phyloP scores from a whole-genome alignment of 2,329 filamentous ascomycete genomes.

The Exutisphaerella laricina region DNA sequence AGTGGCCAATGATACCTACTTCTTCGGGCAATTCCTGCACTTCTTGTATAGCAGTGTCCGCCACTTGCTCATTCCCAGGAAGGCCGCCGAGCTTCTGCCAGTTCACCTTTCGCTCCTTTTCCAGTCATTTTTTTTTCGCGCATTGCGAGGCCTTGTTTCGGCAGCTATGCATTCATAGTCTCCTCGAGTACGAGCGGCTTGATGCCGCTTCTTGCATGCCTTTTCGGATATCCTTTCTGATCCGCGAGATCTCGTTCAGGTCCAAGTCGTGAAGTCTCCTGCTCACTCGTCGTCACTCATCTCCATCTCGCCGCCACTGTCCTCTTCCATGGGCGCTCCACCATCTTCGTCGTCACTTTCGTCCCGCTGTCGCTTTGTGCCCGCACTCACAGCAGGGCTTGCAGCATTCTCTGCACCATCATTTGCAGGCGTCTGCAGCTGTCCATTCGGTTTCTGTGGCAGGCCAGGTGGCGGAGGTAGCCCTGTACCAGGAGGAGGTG shows the following conservation, averaged over 20 bases:
- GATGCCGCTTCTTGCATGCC: too few relatives aligned
- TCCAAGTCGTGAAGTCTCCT: too few relatives aligned
- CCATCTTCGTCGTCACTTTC: slow-evolving; percentile 36
- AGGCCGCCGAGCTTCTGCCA: background rate
- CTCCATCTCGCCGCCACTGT: slow-evolving; percentile 53
- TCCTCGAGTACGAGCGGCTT: too few relatives aligned
- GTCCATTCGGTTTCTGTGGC: slow-evolving; percentile 26
- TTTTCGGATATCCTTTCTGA: too few relatives aligned
- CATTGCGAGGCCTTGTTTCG: background rate
- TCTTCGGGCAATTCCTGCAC: background rate
- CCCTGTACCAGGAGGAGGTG: slow-evolving; percentile 1
- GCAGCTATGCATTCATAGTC: too few relatives aligned
- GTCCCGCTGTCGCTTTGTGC: slow-evolving; percentile 49
- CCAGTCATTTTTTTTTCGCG: too few relatives aligned
- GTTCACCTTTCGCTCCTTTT: background rate
- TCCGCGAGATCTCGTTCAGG: too few relatives aligned
- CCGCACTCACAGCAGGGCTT: slow-evolving; percentile 42
- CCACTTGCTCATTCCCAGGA: too few relatives aligned
- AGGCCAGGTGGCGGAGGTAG: slow-evolving; percentile 24
- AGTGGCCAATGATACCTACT: slow-evolving; percentile 6
- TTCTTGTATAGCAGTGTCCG: too few relatives aligned
- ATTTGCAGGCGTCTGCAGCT: slow-evolving; percentile 31
- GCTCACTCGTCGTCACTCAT: slow-evolving; percentile 62
- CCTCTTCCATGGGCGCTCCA: slow-evolving; percentile 41
- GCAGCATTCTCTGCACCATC: slow-evolving; percentile 44